These are phyloP conservation scores for Termitomyces sp. DNA, from an alignment of 768 basidiomycete genomes.

Conservation along the genomic window DNA sequence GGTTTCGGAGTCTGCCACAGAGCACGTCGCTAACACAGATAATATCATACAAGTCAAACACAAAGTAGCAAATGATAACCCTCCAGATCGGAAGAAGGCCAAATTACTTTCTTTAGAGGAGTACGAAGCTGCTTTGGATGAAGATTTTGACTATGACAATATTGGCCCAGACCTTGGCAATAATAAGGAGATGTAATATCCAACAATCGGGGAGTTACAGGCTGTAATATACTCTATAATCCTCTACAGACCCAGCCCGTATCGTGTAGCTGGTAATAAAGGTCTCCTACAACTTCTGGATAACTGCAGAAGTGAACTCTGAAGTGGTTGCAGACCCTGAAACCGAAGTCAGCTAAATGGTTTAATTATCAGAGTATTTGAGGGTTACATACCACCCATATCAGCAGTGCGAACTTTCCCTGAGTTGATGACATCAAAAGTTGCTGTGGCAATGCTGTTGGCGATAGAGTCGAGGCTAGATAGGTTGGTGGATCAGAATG, in stretches of 20 bases:
- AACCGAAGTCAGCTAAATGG: constrained; percentile 8
- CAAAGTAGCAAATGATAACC: not conserved
- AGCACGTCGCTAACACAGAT: constrained; percentile 8
- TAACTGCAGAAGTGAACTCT: constrained; percentile 92
- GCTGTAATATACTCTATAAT: constrained; percentile 13
- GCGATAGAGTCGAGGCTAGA: constrained; percentile 86
- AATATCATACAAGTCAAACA: constrained; percentile 15
- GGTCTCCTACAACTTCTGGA: constrained; percentile 59
- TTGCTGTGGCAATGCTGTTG: constrained; percentile 88
- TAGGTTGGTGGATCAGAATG: constrained; percentile 14
- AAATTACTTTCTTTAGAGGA: constrained; percentile 42
- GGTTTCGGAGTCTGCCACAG: constrained; percentile 8
- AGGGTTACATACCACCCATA: constrained; percentile 74
- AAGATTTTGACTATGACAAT: constrained; percentile 42
- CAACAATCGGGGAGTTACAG: constrained; percentile 11
- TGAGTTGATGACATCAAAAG: constrained; percentile 88
- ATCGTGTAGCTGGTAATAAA: not conserved
- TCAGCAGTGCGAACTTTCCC: constrained; percentile 91
- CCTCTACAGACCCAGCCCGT: constrained; percentile 13
- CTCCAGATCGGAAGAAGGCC: constrained; percentile 36
- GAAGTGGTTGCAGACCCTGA: constrained; percentile 86
- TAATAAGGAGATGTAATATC: constrained; percentile 7
- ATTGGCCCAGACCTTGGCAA: constrained; percentile 24
- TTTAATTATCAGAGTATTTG: not conserved
- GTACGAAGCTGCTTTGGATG: constrained; percentile 48